Conservation (phyloP, 257 asterid genomes). For the Schizonepeta tenuifolia region DNA sequence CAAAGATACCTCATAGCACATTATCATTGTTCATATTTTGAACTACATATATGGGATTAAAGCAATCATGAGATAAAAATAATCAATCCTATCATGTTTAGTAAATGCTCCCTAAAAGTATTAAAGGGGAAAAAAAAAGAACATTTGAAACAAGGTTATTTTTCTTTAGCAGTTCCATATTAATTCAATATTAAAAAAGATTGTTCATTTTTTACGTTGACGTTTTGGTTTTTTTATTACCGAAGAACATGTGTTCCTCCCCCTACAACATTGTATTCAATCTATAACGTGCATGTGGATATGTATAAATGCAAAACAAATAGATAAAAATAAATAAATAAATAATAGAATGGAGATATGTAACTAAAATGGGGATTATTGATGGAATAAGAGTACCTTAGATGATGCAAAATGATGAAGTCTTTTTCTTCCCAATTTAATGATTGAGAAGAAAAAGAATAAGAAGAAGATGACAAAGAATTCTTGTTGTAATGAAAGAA, state of each 20-base stretch:
- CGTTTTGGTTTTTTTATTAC: background rate
- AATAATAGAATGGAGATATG: background rate
- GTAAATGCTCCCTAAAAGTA: no score
- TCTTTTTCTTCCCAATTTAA: slow-evolving; percentile 35
- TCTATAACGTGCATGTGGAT: background rate
- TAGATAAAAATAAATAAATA: background rate
- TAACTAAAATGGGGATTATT: background rate
- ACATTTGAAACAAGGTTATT: background rate
- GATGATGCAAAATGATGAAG: slow-evolving; percentile 36
- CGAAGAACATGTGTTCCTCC: background rate
- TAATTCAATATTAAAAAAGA: background rate
- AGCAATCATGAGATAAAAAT: no score
- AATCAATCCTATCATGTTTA: no score
- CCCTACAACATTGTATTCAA: background rate
- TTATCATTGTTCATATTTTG: no score
- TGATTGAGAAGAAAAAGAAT: slow-evolving; percentile 33
- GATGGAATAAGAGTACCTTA: slow-evolving; percentile 32
- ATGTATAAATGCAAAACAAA: background rate
- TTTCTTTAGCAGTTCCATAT: background rate
- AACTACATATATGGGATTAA: no score
- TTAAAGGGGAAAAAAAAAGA: no score
- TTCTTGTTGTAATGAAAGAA: slow-evolving; percentile 25
- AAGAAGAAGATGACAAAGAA: slow-evolving; percentile 28
- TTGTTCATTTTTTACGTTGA: background rate
- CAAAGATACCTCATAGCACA: no score